Evolutionary conservation across 805 yeast genomes (phyloP).

Genomic region (Lachancea fermentati): DNA sequence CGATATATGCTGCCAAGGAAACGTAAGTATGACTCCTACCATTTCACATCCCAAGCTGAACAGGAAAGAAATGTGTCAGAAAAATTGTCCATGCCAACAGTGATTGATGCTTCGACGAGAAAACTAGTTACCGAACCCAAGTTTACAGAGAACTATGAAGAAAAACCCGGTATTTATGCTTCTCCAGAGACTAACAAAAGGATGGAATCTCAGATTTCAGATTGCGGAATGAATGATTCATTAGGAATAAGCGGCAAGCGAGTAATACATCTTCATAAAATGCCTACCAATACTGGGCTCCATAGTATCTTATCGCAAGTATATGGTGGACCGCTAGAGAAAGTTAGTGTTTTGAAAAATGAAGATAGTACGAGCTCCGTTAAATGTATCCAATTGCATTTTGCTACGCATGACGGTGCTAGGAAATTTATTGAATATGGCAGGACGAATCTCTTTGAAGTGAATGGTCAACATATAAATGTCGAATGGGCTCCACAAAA

Average conservation of each 20-base stretch:
- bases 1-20: constrained; percentile 3
- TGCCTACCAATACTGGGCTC: constrained; percentile 42
- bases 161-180: too few species aligned
- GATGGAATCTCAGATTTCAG: background rate
- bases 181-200: too few species aligned
- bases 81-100: background rate
- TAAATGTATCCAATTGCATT: constrained; percentile 43
- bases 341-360: constrained; percentile 31
- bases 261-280: constrained; percentile 17
- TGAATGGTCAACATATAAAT: constrained; percentile 50
- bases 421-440: constrained; percentile 46
- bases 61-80: background rate
- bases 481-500: constrained; percentile 41
- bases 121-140: background rate
- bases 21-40: constrained; percentile 1
- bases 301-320: constrained; percentile 48
- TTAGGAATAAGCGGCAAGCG: background rate
- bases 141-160: background rate
- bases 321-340: constrained; percentile 67
- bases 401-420: constrained; percentile 51
- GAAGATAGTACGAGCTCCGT: constrained; percentile 14
- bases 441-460: constrained; percentile 46
- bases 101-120: background rate
- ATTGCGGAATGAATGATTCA: background rate
- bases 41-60: constrained; percentile 1